Percentiles rank a stretch among this genome's conserved stretches.
phyloP scores from a whole-genome alignment of 768 basidiomycete species.

The Dioszegia aurantiaca region DNA sequence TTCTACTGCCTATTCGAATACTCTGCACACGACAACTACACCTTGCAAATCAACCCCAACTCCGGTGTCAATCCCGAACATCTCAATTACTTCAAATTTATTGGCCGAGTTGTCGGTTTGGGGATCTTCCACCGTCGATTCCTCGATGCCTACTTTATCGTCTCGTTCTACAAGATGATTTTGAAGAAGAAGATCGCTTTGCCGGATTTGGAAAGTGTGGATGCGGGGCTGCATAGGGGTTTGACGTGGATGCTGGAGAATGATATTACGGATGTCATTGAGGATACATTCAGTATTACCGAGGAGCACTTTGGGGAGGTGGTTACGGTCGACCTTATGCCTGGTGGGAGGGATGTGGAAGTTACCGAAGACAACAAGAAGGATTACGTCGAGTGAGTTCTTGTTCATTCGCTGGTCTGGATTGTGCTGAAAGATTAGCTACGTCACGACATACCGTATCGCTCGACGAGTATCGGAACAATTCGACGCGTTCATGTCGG shows the following conservation, averaged over 20 bases:
- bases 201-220: constrained; percentile 91
- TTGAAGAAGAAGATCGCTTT: constrained; percentile 94
- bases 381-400: constrained; percentile 79
- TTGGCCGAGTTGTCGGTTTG: constrained; percentile 88
- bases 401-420: background rate
- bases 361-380: constrained; percentile 99
- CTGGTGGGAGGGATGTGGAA: constrained; percentile 76
- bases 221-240: constrained; percentile 88
- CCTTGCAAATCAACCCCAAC: constrained; percentile 97
- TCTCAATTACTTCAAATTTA: constrained; percentile 99
- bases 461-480: constrained; percentile 96
- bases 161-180: constrained; percentile 99
- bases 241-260: constrained; percentile 99
- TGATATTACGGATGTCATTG: constrained; percentile 95
- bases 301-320: constrained; percentile 98
- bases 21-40: constrained; percentile 99
- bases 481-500: constrained; percentile 99
- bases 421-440: constrained; percentile 43
- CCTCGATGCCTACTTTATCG: constrained; percentile 98
- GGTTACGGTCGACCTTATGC: constrained; percentile 91
- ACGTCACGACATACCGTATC: constrained; percentile 94
- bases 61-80: constrained; percentile 98
- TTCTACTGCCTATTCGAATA: constrained; percentile 99
- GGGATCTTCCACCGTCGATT: constrained; percentile 99
- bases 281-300: constrained; percentile 93